Evolutionary conservation across 805 yeast genomes (phyloP), one percentile per base, ranked within the genome.

Genomic region (Kazachstania taianensis): DNA sequence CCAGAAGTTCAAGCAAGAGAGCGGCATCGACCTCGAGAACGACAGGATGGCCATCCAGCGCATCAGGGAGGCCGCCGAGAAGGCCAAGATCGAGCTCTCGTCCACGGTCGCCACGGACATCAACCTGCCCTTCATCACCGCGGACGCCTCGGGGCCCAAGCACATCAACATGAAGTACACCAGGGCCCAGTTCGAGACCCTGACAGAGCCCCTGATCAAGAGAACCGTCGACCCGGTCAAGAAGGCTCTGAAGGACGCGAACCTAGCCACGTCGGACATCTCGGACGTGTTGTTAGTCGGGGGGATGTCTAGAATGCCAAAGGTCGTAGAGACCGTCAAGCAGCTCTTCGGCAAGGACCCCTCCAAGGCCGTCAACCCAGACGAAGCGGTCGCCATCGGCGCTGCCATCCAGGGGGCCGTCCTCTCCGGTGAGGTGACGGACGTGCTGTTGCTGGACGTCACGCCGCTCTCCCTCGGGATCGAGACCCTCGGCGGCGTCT

Each of bases 341-440:
- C 63, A 71, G 36, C 71, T 82, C 53, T 86, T 86, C 66, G 79
- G 78, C 56, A 80, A 72, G 63, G 82, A 78, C 50, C 94, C 95
- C 50, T 81, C 83, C 56, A 85, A 81, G 69, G 77, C 89, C 37
- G 94, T 86, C 52, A 86, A 86, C 76, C 96, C 96, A 35, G 94
- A 82, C 61, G 94, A 82, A 64, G 94, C 94, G 28, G 94, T 82
- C 39, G 94, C 94, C 42, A 77, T 86, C 65, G 96, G 96, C 67
- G 96, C 96, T 46, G 96, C 96, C 40, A 87, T 86, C 52, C 96
- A 86, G 70, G 96, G 96, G 66, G 96, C 94, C 54, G 94, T 86
- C 45, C 70, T 86, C 45, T 81, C 94, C 41, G 96, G 96, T 63
- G 94, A 84, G 64, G 94, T 86, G 48, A 83, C 82, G 60, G 94